These are phyloP conservation scores for Polyporus tsugae DNA, from an alignment of 1,284 basidiomycete species.

Conservation along the genomic window DNA sequence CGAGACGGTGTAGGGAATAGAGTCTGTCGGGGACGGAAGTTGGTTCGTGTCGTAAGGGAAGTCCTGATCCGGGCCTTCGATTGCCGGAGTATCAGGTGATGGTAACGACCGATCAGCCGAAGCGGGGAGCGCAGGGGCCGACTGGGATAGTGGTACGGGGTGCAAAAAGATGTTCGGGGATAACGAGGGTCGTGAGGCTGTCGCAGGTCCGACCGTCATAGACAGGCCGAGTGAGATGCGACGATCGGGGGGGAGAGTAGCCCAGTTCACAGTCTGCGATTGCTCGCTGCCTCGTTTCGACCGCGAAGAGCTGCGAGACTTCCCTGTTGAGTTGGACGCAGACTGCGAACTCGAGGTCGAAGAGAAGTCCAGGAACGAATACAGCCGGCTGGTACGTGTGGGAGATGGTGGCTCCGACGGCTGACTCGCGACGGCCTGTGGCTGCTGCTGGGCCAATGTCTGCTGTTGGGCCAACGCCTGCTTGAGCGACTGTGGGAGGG, in stretches of 20 bases:
- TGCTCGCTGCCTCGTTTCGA: conserved; percentile 31
- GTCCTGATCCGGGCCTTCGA: conserved; percentile 23
- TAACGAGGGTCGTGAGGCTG: conserved; percentile 39
- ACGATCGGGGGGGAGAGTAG: conserved; percentile 32
- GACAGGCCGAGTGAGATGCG: conserved; percentile 42
- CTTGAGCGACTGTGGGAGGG: conserved; percentile 38
- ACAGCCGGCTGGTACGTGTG: conserved; percentile 39
- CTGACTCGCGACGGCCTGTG: neutral
- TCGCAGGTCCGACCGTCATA: conserved; percentile 40
- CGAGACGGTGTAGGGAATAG: conserved; percentile 72
- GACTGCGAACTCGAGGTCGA: conserved; percentile 47
- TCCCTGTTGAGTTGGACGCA: conserved; percentile 36
- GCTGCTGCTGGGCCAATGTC: conserved; percentile 23
- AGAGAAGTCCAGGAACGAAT: conserved; percentile 71
- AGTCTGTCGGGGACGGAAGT: conserved; percentile 65
- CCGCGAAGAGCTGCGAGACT: conserved; percentile 36
- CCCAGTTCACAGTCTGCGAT: conserved; percentile 27
- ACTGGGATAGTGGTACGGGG: conserved; percentile 37
- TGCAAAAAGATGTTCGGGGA: conserved; percentile 40
- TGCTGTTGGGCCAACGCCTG: conserved; percentile 32
- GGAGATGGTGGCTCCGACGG: conserved; percentile 23
- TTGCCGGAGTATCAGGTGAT: conserved; percentile 23
- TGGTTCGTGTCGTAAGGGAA: conserved; percentile 32
- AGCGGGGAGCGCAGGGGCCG: conserved; percentile 22
- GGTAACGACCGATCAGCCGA: conserved; percentile 4